Evolutionary conservation across 2,329 filamentous ascomycete genomes (phyloP), one percentile per base, ranked within the genome.

Genomic region (Diaporthe sp.): DNA sequence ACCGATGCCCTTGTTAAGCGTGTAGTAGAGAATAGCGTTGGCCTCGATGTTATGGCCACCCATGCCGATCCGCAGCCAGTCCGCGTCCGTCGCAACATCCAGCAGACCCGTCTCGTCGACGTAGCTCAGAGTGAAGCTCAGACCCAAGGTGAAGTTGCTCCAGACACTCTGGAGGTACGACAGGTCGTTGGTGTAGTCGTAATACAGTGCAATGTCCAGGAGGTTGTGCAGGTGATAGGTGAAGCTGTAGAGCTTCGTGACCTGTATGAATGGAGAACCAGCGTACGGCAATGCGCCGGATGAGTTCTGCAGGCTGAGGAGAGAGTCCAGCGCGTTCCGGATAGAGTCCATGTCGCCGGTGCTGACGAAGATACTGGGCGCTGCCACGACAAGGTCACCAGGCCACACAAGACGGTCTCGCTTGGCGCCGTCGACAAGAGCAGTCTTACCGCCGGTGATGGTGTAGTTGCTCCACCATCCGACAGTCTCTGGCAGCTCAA

Each of bases 201-300:
- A 85, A 78, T 92, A 92, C 72, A 91, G 89, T 79, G 90, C 89
- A 6, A 88, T 89, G 4, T 89, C 89, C 58, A 92, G 88, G 81
- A 92, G 86, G 1, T 87, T 88, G 83, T 89, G 89, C 80, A 90
- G 85, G 71, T 92, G 90, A 77, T 92, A 92, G 0, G 90, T 92
- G 76, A 88, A 88, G 15, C 86, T 88, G 53, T 67, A 44, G 0
- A 28, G 20, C 47, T 75, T 60, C 17, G 72, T 73, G n/a, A 73
- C 68, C n/a, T 28, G 47, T 47, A 84, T 81, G 44, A 85, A 86
- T 0, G 88, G 87, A 5, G 82, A 81, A 1, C 88, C 88, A 4
- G 87, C 88, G 76, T 89, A 90, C 0, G 89, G 89, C 31, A 90
- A 67, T 12, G 74, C 72, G 4, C 79, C 79, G 15, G 77, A 72